A percentile compares a stretch with the other conserved stretches of the same genome.
Conservation (phyloP, 768 basidiomycete species). For the Asterophora parasitica region DNA sequence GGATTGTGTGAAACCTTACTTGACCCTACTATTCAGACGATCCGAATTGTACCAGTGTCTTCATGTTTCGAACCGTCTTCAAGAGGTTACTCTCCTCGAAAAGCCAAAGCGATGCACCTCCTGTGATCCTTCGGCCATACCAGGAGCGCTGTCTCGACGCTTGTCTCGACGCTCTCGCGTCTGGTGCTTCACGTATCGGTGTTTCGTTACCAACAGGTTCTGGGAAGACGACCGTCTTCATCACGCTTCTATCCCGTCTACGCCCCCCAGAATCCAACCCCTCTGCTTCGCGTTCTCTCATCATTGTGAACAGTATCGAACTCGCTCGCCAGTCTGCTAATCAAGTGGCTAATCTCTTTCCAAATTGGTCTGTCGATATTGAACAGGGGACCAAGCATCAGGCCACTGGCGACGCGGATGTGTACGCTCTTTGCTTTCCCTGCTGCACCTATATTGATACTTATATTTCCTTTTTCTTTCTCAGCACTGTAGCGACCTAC, state of each 20-base stretch:
- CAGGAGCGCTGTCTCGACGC: conserved; percentile 77
- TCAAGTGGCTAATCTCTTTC: conserved; percentile 62
- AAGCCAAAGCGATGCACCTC: background rate
- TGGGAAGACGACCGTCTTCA: conserved; percentile 90
- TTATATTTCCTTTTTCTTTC: background rate
- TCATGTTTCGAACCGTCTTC: conserved; percentile 9
- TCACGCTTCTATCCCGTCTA: conserved; percentile 70
- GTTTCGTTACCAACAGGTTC: conserved; percentile 84
- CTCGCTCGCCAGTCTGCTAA: conserved; percentile 82
- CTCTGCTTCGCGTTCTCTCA: conserved; percentile 55
- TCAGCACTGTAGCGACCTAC: conserved; percentile 83
- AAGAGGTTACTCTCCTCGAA: conserved; percentile 7
- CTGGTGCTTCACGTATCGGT: conserved; percentile 72
- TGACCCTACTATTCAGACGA: too few relatives aligned
- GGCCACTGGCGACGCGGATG: conserved; percentile 78
- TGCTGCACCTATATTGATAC: background rate
- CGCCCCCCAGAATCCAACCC: conserved; percentile 36
- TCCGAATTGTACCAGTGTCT: background rate
- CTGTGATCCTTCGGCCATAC: conserved; percentile 70
- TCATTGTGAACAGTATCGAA: conserved; percentile 88
- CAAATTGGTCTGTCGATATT: conserved; percentile 80
- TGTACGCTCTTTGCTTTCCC: conserved; percentile 45
- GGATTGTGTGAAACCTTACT: too few relatives aligned
- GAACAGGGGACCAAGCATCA: conserved; percentile 78
- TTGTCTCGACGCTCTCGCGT: conserved; percentile 64